Base-by-base conservation (phyloP, 108 stramenopile genomes). In the Fragilariopsis cylindrus region DNA sequence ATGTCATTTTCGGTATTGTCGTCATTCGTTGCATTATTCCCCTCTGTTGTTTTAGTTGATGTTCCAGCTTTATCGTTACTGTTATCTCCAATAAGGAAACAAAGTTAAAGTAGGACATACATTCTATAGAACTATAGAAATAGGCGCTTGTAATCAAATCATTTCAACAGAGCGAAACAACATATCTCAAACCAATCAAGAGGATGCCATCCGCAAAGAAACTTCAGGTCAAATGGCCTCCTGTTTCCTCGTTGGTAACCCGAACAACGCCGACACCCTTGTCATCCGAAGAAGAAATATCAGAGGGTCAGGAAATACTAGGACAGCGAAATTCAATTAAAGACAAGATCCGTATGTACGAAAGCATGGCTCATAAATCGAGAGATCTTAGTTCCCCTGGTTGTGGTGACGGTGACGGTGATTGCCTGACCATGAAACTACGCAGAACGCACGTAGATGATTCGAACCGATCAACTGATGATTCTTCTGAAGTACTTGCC, bases 161-260 rank as follows among this genome's bases (percentile, higher is more conserved):
- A 30, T 30, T 30, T 30, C 30, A 30, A 30, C 30, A 30, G 30
- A 30, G 30, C 30, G 30, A 30, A 30, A 30, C 30, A 30, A 30
- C 30, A 30, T 30, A 30, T 30, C 30, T 30, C 30, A 30, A 30
- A 30, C 30, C 30, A 30, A 30, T 30, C 30, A 30, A 30, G 30
- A 30, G 42, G 63, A 41, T 8, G 8, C 13, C 63, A 40, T 45
- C 63, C 3, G 57, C 15, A 7, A 9, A 21, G 13, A 64, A 64
- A 41, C 63, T 64, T 21, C 63, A 41, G 63, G 8, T 42, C 39
- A 21, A 41, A 7, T 64, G 63, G 63, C 63, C 63, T 40, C 63
- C 63, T n/a, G 30, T 41, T 57, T 15, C 57, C 6, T 6, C 57
- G 12, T 7, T 21, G 19, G 15, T 21, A 53, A 53, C 52, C 15